Conservation (phyloP, 2,329 filamentous ascomycete genomes). For the Botrytis tulipae region DNA sequence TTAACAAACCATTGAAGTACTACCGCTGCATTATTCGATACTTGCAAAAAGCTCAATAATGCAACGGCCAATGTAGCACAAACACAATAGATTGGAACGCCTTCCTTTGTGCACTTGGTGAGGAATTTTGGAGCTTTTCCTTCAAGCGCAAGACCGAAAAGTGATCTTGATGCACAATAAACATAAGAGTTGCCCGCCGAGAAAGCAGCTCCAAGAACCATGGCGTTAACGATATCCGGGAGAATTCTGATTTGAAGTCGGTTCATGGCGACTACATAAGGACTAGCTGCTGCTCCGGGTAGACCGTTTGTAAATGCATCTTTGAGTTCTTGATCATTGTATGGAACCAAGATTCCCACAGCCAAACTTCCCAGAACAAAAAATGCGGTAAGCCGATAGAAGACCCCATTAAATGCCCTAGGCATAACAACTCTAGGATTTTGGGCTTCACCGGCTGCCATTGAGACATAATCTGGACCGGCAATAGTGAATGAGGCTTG, state of each 20-base stretch:
- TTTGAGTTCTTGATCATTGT: conserved; percentile 47
- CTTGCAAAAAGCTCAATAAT: conserved; percentile 60
- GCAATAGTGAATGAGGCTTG: conserved; percentile 52
- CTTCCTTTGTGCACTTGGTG: conserved; percentile 49
- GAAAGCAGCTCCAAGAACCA: conserved; percentile 54
- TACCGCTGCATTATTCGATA: conserved; percentile 53
- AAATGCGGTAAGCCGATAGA: conserved; percentile 62
- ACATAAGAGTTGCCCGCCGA: conserved; percentile 50
- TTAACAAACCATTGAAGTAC: conserved; percentile 63
- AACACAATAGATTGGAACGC: conserved; percentile 59
- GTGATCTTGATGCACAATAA: conserved; percentile 45
- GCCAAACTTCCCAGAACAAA: conserved; percentile 56
- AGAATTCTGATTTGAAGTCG: conserved; percentile 50
- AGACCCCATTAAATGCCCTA: conserved; percentile 56
- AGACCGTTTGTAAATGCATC: conserved; percentile 43
- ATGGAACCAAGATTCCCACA: conserved; percentile 60
- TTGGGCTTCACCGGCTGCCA: conserved; percentile 57
- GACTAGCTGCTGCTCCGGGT: conserved; percentile 48
- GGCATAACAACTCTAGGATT: conserved; percentile 58
- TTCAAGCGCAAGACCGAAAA: conserved; percentile 52
- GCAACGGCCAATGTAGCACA: conserved; percentile 54
- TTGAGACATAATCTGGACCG: conserved; percentile 50
- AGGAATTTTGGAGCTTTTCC: conserved; percentile 52
- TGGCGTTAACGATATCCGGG: conserved; percentile 54
- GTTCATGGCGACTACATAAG: conserved; percentile 50